Percentiles rank a stretch among this genome's conserved stretches.
Evolutionary conservation across 495 filamentous ascomycete genomes (phyloP).

Genomic region (Saxispiralis lemnorum): DNA sequence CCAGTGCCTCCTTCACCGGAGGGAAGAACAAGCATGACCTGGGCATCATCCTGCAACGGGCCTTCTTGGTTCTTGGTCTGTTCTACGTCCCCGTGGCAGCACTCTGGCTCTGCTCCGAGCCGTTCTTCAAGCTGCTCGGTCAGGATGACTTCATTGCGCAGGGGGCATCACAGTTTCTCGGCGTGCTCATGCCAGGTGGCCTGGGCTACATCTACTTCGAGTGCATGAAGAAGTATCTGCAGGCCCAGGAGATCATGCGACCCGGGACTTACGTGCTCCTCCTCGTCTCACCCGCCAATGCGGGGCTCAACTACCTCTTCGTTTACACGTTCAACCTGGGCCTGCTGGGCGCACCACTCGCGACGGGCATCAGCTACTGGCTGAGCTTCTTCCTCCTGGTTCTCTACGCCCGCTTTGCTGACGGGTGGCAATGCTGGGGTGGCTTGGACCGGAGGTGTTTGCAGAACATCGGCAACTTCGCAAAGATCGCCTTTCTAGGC

Average conservation of each 20-base stretch:
- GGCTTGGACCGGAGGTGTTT: slow-evolving; percentile 52
- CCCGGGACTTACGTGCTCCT: slow-evolving; percentile 77
- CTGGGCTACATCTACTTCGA: slow-evolving; percentile 88
- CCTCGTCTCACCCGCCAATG: slow-evolving; percentile 67
- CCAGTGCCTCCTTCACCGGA: slow-evolving; percentile 72
- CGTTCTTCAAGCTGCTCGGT: slow-evolving; percentile 56
- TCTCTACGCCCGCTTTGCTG: slow-evolving; percentile 54
- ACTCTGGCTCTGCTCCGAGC: slow-evolving; percentile 63
- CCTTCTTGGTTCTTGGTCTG: slow-evolving; percentile 51
- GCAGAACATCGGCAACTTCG: slow-evolving; percentile 49
- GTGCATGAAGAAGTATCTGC: slow-evolving; percentile 77
- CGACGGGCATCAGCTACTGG: slow-evolving; percentile 80
- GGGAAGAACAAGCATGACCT: slow-evolving; percentile 68
- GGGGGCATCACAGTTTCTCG: slow-evolving; percentile 59
- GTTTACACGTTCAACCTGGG: slow-evolving; percentile 53
- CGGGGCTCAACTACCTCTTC: slow-evolving; percentile 60
- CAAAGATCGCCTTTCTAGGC: slow-evolving; percentile 58
- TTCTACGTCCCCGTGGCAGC: slow-evolving; percentile 64
- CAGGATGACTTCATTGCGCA: slow-evolving; percentile 63
- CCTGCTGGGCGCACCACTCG: slow-evolving; percentile 64
- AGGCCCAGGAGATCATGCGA: slow-evolving; percentile 79
- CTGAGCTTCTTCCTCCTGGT: slow-evolving; percentile 61
- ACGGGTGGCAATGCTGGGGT: slow-evolving; percentile 66
- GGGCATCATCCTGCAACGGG: slow-evolving; percentile 64
- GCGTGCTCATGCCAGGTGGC: slow-evolving; percentile 64